phyloP scores from a whole-genome alignment of 768 basidiomycete species.

The Lentinula guzmanii region DNA sequence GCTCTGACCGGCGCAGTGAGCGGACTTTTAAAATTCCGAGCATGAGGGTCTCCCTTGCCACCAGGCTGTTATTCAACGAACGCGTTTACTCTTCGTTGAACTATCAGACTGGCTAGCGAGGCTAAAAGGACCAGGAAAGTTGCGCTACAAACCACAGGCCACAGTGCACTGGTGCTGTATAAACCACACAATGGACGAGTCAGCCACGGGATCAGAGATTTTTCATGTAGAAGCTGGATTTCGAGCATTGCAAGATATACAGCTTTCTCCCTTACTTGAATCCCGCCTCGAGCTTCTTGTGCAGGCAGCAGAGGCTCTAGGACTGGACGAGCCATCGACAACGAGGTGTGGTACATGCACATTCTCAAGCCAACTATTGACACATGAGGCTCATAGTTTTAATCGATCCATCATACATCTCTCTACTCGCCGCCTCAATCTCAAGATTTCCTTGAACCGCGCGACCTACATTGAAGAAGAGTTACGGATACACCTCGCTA shows the following conservation, averaged over 20 bases:
- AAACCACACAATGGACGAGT: too few species aligned
- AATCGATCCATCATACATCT: conserved; percentile 29
- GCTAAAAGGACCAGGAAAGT: too few species aligned
- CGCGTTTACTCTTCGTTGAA: too few species aligned
- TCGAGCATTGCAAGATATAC: neutral
- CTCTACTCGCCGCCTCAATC: conserved; percentile 21
- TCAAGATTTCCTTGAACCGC: conserved; percentile 26
- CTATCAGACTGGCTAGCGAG: too few species aligned
- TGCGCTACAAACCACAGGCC: too few species aligned
- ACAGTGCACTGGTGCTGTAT: too few species aligned
- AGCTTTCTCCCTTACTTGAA: neutral
- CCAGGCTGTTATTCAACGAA: too few species aligned
- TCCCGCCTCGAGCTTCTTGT: neutral
- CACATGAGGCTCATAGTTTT: conserved; percentile 22
- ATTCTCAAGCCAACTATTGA: neutral
- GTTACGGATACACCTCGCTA: conserved; percentile 26
- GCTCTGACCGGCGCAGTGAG: too few species aligned
- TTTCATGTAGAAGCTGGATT: neutral
- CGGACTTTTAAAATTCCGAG: too few species aligned
- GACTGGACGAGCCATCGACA: neutral
- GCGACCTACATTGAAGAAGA: conserved; percentile 30
- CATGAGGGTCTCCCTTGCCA: too few species aligned
- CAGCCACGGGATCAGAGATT: too few species aligned
- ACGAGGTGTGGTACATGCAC: neutral
- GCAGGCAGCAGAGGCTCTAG: neutral